phyloP scores from a whole-genome alignment of 202 grass and related monocot species.

The Schoenoplectus tabernaemontani region DNA sequence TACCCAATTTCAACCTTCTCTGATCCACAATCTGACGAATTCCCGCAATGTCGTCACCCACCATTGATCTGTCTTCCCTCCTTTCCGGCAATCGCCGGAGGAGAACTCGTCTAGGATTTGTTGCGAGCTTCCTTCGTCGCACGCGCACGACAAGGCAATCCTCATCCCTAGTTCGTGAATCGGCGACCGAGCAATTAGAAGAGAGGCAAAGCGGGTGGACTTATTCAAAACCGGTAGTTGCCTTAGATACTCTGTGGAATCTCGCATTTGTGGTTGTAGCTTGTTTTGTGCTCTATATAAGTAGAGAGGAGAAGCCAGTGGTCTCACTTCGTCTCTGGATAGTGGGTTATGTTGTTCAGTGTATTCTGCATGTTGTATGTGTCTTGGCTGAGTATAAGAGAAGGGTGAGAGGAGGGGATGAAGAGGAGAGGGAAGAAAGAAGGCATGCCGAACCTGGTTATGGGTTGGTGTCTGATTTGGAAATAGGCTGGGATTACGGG shows the following conservation, averaged over 20 bases:
- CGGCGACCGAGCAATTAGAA: conserved; percentile 49
- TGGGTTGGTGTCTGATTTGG: conserved; percentile 11
- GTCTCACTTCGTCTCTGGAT: conserved; percentile 46
- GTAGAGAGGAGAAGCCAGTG: conserved; percentile 26
- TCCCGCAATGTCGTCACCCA: conserved; percentile 4
- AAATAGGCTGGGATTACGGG: conserved; percentile 14
- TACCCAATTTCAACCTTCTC: neutral
- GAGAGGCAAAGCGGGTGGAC: conserved; percentile 56
- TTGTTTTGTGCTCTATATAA: conserved; percentile 38
- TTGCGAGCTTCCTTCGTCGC: conserved; percentile 30
- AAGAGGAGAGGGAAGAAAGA: neutral
- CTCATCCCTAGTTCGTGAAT: conserved; percentile 39
- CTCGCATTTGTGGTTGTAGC: conserved; percentile 47
- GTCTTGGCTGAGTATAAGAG: conserved; percentile 43
- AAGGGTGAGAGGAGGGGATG: neutral
- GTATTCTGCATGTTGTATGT: conserved; percentile 43
- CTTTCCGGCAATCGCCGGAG: conserved; percentile 16
- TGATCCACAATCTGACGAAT: neutral
- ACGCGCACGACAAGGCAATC: conserved; percentile 33
- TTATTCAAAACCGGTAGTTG: conserved; percentile 57
- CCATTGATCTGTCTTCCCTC: conserved; percentile 4
- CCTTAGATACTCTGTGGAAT: conserved; percentile 61
- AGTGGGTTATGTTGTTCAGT: conserved; percentile 48
- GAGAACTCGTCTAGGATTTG: conserved; percentile 31
- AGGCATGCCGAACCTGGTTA: neutral